Evolutionary conservation across 1,139 yeast species (phyloP), one percentile per base, ranked within the genome.

Genomic region (Sugiyamaella sp.): DNA sequence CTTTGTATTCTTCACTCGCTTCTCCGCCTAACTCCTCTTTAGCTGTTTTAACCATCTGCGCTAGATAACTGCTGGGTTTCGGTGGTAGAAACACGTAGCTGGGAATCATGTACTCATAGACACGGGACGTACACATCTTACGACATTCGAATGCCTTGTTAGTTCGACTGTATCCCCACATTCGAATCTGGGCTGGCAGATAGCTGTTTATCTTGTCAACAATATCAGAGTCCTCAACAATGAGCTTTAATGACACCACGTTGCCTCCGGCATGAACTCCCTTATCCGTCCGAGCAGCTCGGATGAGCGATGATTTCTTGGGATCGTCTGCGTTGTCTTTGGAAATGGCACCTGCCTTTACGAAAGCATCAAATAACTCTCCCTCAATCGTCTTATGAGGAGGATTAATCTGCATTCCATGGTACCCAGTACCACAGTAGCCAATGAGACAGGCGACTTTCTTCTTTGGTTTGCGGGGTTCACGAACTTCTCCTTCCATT

Each of bases 191-290:
- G 9, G 81, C 91, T 0, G 99, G 99, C 54, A 93, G 76, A 46
- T 77, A 70, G 1, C 76, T 71, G 70, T 93, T 93, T 70, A 95
- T 86, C 68, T 84, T 87, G 42, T 78, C 76, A 43, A 86, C 77
- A 51, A 91, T 79, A 53, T 87, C 86, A n/a, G 79, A 80, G 65
- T 91, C 98, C 68, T 91, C 97, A 55, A 91, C 80, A 64, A 91
- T 90, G 76, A 93, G 75, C 68, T 93, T 93, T 64, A 89, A 76
- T 6, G 96, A 87, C 43, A 95, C 82, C 27, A 93, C 90, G 68
- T 93, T 93, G 24, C 99, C 98, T 3, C 98, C 98, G 22, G 99
- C 99, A 71, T 93, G 99, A 14, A 93, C 99, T 58, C 99, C 99
- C 71, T 93, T 95, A 70, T 93, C 99, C 3, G 99, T 93, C 71